phyloP scores from a whole-genome alignment of 2,329 filamentous ascomycete genomes.

The Davidsoniella neocaledoniae region DNA sequence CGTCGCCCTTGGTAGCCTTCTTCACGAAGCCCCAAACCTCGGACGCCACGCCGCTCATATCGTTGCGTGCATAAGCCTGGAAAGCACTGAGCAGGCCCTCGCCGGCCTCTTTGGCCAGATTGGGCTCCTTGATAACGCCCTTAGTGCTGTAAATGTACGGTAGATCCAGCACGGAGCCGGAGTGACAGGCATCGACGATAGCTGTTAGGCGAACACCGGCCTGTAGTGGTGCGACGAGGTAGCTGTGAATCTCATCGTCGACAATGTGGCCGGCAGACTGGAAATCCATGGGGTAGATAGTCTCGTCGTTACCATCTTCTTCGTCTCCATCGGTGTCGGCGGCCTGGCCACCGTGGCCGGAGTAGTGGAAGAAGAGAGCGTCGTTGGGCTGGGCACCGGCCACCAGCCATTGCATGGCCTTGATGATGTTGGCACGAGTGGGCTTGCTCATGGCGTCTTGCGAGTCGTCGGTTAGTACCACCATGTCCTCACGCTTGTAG shows the following conservation, averaged over 20 bases:
- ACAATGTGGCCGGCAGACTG: slow-evolving; percentile 53
- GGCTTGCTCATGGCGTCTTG: slow-evolving; percentile 54
- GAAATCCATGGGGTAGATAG: slow-evolving; percentile 65
- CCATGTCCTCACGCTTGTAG: slow-evolving; percentile 67
- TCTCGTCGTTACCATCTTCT: slow-evolving; percentile 61
- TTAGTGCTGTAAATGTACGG: slow-evolving; percentile 70
- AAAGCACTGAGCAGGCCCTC: slow-evolving; percentile 56
- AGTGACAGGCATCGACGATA: slow-evolving; percentile 72
- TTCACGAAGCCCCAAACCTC: slow-evolving; percentile 76
- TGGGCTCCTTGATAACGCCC: slow-evolving; percentile 65
- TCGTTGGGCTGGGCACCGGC: slow-evolving; percentile 56
- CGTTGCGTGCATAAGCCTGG: slow-evolving; percentile 64
- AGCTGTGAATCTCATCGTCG: slow-evolving; percentile 62
- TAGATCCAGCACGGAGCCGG: slow-evolving; percentile 58
- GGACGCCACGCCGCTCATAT: slow-evolving; percentile 64
- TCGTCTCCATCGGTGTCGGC: slow-evolving; percentile 60
- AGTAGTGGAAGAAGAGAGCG: slow-evolving; percentile 63
- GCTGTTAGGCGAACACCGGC: slow-evolving; percentile 72
- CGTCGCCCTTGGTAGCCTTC: slow-evolving; percentile 45
- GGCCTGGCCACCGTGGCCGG: slow-evolving; percentile 61
- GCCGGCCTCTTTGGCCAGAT: slow-evolving; percentile 64
- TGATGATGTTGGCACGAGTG: slow-evolving; percentile 58
- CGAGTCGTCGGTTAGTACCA: slow-evolving; percentile 57
- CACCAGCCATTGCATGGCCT: slow-evolving; percentile 63
- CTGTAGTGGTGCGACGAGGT: slow-evolving; percentile 59